Evolutionary conservation across 2,329 filamentous ascomycete genomes (phyloP).

Genomic region (Stagonosporopsis chrysanthemi): DNA sequence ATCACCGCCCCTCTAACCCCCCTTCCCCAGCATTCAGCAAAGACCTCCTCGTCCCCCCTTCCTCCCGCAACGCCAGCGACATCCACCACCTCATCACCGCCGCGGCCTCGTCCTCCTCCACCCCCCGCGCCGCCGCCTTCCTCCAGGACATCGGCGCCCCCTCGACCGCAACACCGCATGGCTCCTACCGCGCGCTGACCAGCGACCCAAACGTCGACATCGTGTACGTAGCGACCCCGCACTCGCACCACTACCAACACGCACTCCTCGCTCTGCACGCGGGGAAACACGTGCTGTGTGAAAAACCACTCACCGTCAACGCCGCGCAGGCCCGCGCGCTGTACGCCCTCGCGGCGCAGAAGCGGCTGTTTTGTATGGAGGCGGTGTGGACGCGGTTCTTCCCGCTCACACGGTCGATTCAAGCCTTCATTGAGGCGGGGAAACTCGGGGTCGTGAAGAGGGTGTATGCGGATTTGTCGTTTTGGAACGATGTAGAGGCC

Average conservation of each 20-base stretch:
- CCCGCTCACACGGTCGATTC: conserved; percentile 76
- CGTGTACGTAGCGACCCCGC: conserved; percentile 86
- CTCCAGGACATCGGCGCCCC: conserved; percentile 74
- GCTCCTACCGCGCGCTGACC: conserved; percentile 80
- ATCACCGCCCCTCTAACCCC: not conserved
- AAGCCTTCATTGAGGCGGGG: conserved; percentile 65
- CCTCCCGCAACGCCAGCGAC: conserved; percentile 71
- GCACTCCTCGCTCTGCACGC: conserved; percentile 79
- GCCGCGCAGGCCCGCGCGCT: conserved; percentile 77
- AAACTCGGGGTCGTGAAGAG: conserved; percentile 63
- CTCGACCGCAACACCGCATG: conserved; percentile 72
- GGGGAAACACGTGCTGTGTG: conserved; percentile 86
- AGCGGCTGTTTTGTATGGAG: conserved; percentile 59
- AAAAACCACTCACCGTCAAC: conserved; percentile 88
- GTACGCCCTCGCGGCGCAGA: conserved; percentile 73
- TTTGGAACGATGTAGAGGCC: conserved; percentile 61
- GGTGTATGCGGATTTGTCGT: conserved; percentile 63
- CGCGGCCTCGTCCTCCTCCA: conserved; percentile 77
- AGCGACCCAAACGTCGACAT: conserved; percentile 79
- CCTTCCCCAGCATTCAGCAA: conserved; percentile 56
- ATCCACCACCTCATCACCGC: conserved; percentile 74
- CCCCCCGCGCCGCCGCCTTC: conserved; percentile 73
- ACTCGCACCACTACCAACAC: conserved; percentile 92
- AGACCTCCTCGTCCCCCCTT: conserved; percentile 78
- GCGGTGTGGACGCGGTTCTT: conserved; percentile 91